Evolutionary conservation across 139 green algal species (phyloP).

Genomic region (Tetratostichococcus sp.): DNA sequence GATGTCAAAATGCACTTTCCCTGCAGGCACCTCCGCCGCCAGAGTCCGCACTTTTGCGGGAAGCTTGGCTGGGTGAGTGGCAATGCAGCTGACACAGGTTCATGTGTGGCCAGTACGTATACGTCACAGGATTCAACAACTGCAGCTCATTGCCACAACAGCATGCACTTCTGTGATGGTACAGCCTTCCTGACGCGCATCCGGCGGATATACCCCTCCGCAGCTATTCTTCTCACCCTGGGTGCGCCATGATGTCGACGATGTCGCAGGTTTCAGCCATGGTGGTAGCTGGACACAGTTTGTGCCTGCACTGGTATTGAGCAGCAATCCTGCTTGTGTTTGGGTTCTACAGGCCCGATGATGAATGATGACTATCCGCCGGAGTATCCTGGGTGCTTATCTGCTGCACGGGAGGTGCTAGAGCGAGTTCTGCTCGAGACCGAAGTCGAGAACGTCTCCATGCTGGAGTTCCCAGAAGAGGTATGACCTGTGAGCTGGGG

Average conservation of each 20-base stretch:
- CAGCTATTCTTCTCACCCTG: not conserved
- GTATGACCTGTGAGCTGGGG: too few species aligned
- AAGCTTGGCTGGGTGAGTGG: not conserved
- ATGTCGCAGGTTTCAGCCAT: too few species aligned
- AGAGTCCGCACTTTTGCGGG: not conserved
- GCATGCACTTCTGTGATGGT: too few species aligned
- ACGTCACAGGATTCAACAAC: too few species aligned
- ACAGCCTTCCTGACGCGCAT: not conserved
- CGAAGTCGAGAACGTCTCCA: not conserved
- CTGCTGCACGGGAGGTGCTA: not conserved
- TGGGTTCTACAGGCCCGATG: not conserved
- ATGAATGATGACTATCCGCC: not conserved
- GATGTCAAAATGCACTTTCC: too few species aligned
- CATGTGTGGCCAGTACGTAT: too few species aligned
- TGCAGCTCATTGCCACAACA: too few species aligned
- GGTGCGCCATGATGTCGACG: not conserved
- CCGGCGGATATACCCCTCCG: not conserved
- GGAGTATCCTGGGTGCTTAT: not conserved
- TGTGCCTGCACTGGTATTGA: too few species aligned
- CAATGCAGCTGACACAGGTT: too few species aligned
- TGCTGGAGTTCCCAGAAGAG: not conserved
- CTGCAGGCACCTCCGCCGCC: too few species aligned
- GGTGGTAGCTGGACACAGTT: too few species aligned
- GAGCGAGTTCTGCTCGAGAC: not conserved
- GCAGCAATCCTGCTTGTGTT: too few species aligned